A percentile compares a stretch with the other conserved stretches of the same genome.
Evolutionary conservation across 2,329 filamentous ascomycete genomes (phyloP).

Genomic region (Fusarium ambrosium): DNA sequence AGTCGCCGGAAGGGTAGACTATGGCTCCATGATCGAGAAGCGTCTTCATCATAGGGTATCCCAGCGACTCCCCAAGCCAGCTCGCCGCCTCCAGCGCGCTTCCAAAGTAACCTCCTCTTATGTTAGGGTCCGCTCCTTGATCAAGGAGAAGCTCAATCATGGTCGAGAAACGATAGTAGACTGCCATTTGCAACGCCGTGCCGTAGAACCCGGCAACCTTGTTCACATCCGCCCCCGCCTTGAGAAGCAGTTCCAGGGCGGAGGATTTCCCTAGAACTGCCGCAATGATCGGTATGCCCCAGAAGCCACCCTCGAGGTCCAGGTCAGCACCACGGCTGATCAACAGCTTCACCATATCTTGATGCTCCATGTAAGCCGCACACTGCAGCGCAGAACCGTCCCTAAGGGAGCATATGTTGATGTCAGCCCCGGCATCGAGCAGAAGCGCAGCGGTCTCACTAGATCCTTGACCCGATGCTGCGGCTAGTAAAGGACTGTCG

Average conservation of each 20-base stretch:
- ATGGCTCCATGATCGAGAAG: background rate
- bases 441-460: background rate
- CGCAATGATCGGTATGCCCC: background rate
- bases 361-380: background rate
- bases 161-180: too few relatives aligned
- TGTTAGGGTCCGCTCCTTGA: background rate
- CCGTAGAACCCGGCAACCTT: background rate
- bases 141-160: background rate
- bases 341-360: background rate
- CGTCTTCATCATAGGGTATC: background rate
- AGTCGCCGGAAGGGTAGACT: background rate
- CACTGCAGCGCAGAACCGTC: background rate
- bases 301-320: background rate
- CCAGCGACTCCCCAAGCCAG: background rate
- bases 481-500: background rate
- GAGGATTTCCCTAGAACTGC: background rate
- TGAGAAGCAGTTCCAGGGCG: background rate
- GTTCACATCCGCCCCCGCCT: constrained; percentile 1
- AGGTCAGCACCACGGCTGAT: background rate
- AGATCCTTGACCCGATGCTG: background rate
- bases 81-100: background rate
- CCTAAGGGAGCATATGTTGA: background rate
- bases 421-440: background rate
- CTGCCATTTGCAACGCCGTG: background rate
- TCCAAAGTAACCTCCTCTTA: background rate